These are phyloP conservation scores for Hygrophorus russula DNA, from an alignment of 768 basidiomycete species.

Conservation along the genomic window DNA sequence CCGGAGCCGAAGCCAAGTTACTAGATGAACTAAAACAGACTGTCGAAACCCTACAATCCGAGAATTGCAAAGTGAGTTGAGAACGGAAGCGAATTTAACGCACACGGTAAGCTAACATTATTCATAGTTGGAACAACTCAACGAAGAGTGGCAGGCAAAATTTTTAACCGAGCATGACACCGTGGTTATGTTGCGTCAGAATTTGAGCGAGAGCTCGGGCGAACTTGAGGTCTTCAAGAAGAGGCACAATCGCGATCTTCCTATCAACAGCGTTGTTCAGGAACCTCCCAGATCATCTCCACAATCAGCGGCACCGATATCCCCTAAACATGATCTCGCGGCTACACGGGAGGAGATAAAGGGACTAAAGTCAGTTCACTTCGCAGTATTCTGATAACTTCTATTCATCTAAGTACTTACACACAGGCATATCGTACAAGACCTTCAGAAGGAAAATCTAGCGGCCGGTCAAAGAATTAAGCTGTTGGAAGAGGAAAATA, in stretches of 20 bases:
- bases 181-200: conserved; percentile 15
- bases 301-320: conserved; percentile 18
- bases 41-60: conserved; percentile 4
- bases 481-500: conserved; percentile 70
- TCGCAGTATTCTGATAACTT: background rate
- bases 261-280: conserved; percentile 31
- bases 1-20: conserved; percentile 2
- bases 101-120: no score
- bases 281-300: conserved; percentile 13
- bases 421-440: conserved; percentile 73
- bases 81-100: no score
- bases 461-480: conserved; percentile 51
- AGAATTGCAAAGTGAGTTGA: background rate
- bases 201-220: conserved; percentile 22
- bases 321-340: conserved; percentile 42
- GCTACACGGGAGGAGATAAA: conserved; percentile 55
- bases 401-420: conserved; percentile 1
- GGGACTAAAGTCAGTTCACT: conserved; percentile 59
- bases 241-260: conserved; percentile 46
- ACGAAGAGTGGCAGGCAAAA: conserved; percentile 17
- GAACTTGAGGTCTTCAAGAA: conserved; percentile 52
- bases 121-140: conserved; percentile 16
- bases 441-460: conserved; percentile 74
- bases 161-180: conserved; percentile 7
- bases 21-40: conserved; percentile 11